phyloP scores from a whole-genome alignment of 73 alveolate genomes.

The Paramecium octaurelia region DNA sequence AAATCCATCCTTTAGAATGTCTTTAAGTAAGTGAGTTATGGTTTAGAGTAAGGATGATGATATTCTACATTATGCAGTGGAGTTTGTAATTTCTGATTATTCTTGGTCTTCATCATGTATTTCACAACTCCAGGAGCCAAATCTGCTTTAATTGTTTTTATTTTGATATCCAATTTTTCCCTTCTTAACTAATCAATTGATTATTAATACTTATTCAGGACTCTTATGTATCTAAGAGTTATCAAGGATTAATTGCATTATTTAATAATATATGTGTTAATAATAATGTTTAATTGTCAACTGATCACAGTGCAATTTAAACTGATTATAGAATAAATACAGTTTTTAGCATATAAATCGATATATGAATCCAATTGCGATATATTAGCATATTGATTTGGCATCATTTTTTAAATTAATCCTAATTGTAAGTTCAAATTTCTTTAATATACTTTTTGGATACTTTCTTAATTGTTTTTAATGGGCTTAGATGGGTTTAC shows the following conservation, averaged over 20 bases:
- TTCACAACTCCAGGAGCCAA: conserved; percentile 10
- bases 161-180: not conserved
- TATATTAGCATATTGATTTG: not conserved
- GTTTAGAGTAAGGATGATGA: not conserved
- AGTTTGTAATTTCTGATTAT: not conserved
- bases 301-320: not conserved
- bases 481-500: not conserved
- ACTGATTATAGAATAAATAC: not conserved
- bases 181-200: conserved; percentile 18
- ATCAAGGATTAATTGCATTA: not conserved
- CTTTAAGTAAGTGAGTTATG: not conserved
- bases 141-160: not conserved
- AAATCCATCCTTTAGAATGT: not conserved
- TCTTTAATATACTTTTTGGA: not conserved
- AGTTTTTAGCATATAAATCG: not conserved
- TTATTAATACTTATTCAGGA: not conserved
- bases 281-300: not conserved
- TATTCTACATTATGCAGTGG: not conserved
- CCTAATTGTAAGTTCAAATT: not conserved
- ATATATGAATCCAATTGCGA: not conserved
- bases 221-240: not conserved
- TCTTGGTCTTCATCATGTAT: not conserved
- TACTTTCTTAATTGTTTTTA: no score
- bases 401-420: not conserved
- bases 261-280: not conserved